phyloP scores from a whole-genome alignment of 305 asterid genomes.

The Fraxinus platypoda region DNA sequence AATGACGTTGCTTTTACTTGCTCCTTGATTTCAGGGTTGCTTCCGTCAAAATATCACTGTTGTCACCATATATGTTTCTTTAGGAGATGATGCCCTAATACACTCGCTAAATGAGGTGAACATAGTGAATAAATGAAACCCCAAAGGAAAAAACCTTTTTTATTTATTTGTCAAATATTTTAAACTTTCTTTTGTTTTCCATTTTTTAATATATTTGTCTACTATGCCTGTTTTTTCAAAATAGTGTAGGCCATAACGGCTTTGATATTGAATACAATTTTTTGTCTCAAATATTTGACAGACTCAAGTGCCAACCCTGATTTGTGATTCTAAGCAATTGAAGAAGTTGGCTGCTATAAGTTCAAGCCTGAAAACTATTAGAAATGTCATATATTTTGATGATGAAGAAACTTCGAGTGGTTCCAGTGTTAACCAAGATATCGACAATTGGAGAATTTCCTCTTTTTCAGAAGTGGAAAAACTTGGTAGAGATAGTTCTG shows the following conservation, averaged over 20 bases:
- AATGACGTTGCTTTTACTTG: constrained; percentile 15
- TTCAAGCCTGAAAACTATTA: constrained; percentile 59
- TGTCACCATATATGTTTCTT: constrained; percentile 85
- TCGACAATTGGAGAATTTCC: constrained; percentile 49
- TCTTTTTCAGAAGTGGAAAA: constrained; percentile 69
- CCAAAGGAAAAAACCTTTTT: neutral
- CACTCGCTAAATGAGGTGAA: constrained; percentile 86
- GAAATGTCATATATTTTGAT: constrained; percentile 61
- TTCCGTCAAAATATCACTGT: constrained; percentile 81
- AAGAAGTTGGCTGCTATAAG: constrained; percentile 62
- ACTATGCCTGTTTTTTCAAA: neutral
- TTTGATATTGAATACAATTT: neutral
- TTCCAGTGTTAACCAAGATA: constrained; percentile 34
- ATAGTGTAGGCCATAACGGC: neutral
- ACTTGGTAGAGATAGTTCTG: constrained; percentile 58
- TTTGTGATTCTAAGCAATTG: constrained; percentile 76
- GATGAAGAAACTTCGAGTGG: constrained; percentile 46
- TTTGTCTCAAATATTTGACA: constrained; percentile 36
- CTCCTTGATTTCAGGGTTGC: constrained; percentile 60
- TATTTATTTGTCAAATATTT: constrained; percentile 2
- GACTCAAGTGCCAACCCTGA: constrained; percentile 85
- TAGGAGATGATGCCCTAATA: constrained; percentile 85
- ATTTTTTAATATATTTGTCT: constrained; percentile 8
- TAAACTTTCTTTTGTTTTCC: constrained; percentile 1
- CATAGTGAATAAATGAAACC: constrained; percentile 6